Conservation (phyloP, 305 asterid genomes). For the Fraxinus dipetala region DNA sequence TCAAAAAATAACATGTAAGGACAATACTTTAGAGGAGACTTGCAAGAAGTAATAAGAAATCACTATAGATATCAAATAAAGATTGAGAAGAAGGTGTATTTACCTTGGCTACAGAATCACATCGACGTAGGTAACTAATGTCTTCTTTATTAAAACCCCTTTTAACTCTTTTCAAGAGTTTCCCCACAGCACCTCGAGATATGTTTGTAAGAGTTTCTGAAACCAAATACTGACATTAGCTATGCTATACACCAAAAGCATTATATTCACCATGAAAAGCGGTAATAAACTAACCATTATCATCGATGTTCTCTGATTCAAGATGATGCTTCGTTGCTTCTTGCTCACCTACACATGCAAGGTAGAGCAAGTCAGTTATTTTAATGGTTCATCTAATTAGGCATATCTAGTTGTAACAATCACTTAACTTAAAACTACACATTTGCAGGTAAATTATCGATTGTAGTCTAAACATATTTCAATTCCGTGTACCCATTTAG, state of each 20-base stretch:
- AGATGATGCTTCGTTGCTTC: conserved; percentile 25
- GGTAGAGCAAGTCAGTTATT: neutral
- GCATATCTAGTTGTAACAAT: neutral
- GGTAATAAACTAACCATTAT: conserved; percentile 43
- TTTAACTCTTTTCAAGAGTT: conserved; percentile 60
- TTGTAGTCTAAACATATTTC: neutral
- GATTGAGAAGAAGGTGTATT: neutral
- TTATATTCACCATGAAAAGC: neutral
- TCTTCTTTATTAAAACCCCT: conserved; percentile 52
- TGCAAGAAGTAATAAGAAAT: neutral
- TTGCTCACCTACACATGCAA: conserved; percentile 38
- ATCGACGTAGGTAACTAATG: conserved; percentile 45
- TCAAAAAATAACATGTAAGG: neutral
- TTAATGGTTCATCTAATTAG: neutral
- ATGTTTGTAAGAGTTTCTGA: conserved; percentile 65
- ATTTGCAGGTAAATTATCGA: neutral
- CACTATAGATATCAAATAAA: neutral
- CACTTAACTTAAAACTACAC: neutral
- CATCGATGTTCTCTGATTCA: conserved; percentile 33
- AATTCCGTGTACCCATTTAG: neutral
- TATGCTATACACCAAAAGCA: neutral
- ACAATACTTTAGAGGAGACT: neutral
- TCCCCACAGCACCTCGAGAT: conserved; percentile 66
- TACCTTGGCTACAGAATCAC: conserved; percentile 44
- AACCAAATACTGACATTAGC: conserved; percentile 13